phyloP scores from a whole-genome alignment of 345 rosid genomes.

The Eucalyptus urophylla region DNA sequence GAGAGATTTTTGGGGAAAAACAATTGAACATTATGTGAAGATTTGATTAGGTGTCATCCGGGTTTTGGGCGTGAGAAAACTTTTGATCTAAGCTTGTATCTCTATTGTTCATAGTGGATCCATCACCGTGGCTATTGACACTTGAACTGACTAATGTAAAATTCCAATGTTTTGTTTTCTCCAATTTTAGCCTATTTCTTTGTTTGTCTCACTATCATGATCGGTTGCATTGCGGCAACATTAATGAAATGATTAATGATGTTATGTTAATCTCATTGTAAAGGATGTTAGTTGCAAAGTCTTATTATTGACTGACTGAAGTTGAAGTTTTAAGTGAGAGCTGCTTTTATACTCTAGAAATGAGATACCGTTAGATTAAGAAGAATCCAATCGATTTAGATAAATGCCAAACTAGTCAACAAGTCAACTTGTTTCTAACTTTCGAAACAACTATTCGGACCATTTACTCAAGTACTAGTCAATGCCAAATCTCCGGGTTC shows the following conservation, averaged over 20 bases:
- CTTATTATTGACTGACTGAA: neutral
- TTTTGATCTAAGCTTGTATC: neutral
- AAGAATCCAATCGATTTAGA: neutral
- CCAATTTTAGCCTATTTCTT: neutral
- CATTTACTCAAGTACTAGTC: neutral
- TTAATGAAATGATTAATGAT: neutral
- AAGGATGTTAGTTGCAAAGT: neutral
- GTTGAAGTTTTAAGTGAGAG: neutral
- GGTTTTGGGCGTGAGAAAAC: neutral
- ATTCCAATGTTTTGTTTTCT: neutral
- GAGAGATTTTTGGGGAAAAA: neutral
- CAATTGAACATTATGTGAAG: neutral
- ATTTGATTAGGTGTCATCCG: too few relatives aligned
- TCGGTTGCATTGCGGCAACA: accelerated
- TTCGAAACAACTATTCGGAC: neutral
- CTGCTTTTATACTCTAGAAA: neutral
- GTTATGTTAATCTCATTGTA: neutral
- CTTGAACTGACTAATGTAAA: neutral
- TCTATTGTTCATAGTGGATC: neutral
- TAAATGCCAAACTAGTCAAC: neutral
- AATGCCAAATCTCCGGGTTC: neutral
- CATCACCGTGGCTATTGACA: too few relatives aligned
- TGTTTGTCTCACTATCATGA: neutral
- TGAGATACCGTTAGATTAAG: neutral
- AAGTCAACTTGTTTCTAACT: neutral